phyloP scores from a whole-genome alignment of 1,139 yeast species.

The Yamadazyma dendronema region DNA sequence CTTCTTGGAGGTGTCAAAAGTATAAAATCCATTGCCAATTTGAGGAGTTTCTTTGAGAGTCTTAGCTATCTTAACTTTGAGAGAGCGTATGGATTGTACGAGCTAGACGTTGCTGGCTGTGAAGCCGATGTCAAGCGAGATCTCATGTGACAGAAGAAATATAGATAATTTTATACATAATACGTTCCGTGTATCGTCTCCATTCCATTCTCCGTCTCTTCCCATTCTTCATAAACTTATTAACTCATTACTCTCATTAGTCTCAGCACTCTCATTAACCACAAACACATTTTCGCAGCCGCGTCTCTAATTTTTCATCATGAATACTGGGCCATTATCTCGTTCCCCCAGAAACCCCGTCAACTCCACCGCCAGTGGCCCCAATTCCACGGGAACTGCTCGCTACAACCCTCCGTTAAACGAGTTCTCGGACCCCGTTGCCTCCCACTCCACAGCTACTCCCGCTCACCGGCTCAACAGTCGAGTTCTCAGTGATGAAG shows the following conservation, averaged over 20 bases:
- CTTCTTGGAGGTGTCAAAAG: slow-evolving; percentile 45
- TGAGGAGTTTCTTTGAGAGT: slow-evolving; percentile 69
- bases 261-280: neutral
- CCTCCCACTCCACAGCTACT: too few relatives aligned
- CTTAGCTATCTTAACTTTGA: slow-evolving; percentile 74
- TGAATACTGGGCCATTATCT: neutral
- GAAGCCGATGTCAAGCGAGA: slow-evolving; percentile 38
- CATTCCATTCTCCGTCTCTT: too few relatives aligned
- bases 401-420: neutral
- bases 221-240: too few relatives aligned
- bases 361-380: neutral
- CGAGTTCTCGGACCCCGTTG: neutral
- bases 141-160: slow-evolving; percentile 3
- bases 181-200: too few relatives aligned
- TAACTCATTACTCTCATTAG: too few relatives aligned
- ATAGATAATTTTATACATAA: neutral
- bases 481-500: neutral
- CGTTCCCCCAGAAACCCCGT: neutral
- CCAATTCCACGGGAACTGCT: neutral
- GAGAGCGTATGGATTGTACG: slow-evolving; percentile 57
- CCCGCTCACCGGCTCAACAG: neutral
- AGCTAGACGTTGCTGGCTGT: slow-evolving; percentile 49
- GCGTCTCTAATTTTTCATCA: neutral
- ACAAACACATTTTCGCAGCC: neutral
- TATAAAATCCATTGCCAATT: slow-evolving; percentile 45